Evolutionary conservation across 352 stramenopile genomes (phyloP).

Genomic region (Phytophthora uliginosa): DNA sequence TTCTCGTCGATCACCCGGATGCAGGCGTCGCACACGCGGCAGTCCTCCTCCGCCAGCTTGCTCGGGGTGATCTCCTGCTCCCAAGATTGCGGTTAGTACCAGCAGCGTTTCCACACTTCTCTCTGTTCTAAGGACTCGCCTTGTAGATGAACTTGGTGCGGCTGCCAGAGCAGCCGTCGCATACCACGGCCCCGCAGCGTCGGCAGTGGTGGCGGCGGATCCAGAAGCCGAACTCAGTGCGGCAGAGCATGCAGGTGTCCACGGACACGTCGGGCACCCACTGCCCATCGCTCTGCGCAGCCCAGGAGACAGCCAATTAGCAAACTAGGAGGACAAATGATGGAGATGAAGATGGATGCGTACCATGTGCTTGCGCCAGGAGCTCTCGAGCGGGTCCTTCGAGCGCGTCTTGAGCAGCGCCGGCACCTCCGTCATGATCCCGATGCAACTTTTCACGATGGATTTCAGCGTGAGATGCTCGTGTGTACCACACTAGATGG

Average conservation of each 20-base stretch:
- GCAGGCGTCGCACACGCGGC: conserved; percentile 83
- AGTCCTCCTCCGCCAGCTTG: conserved; percentile 73
- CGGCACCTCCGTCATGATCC: conserved; percentile 36
- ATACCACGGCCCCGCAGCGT: conserved; percentile 87
- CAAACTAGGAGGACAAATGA: not conserved
- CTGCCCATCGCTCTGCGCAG: conserved; percentile 74
- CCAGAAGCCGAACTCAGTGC: conserved; percentile 87
- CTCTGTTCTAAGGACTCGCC: conserved; percentile 30
- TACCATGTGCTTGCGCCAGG: conserved; percentile 90
- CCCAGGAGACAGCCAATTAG: conserved; percentile 6
- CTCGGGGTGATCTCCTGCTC: conserved; percentile 70
- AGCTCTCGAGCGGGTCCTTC: conserved; percentile 89
- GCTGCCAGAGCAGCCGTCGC: conserved; percentile 79
- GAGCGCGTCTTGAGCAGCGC: conserved; percentile 75
- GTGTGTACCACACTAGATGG: not conserved
- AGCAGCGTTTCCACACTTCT: not conserved
- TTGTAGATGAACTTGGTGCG: conserved; percentile 91
- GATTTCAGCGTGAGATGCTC: not conserved
- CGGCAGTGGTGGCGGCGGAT: conserved; percentile 91
- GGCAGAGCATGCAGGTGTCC: conserved; percentile 86
- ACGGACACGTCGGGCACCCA: conserved; percentile 89
- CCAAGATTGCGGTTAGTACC: not conserved
- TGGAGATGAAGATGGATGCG: not conserved
- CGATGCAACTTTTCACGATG: conserved; percentile 27
- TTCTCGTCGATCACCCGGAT: conserved; percentile 90